Evolutionary conservation across 2,329 filamentous ascomycete genomes (phyloP).

Genomic region (Alternaria ventricosa): DNA sequence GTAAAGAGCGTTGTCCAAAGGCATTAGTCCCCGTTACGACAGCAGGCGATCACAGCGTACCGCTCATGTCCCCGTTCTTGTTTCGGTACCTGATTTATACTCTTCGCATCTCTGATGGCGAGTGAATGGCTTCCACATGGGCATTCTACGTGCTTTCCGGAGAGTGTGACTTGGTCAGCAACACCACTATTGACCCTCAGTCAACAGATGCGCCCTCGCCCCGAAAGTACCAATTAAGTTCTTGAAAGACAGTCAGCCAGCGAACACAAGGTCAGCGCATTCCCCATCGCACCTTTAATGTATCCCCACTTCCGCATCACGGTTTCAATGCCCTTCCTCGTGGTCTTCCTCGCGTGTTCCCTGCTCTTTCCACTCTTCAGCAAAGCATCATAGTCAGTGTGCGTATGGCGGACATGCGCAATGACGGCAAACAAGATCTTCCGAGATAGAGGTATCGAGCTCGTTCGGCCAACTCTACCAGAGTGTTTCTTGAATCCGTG

Average conservation of each 20-base stretch:
- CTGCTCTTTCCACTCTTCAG: constrained; percentile 18
- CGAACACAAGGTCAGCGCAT: constrained; percentile 19
- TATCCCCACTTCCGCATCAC: constrained; percentile 36
- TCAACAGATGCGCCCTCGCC: neutral
- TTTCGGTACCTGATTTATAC: too few species aligned
- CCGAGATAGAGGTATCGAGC: constrained; percentile 45
- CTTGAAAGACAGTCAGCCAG: neutral
- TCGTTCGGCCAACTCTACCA: constrained; percentile 57
- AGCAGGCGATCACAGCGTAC: too few species aligned
- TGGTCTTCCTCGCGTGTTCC: constrained; percentile 31
- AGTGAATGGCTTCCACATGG: too few species aligned
- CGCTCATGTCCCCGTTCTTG: too few species aligned
- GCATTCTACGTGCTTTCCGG: too few species aligned
- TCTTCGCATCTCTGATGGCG: too few species aligned
- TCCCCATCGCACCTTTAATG: constrained; percentile 24
- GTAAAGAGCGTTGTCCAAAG: too few species aligned
- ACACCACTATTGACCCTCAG: neutral
- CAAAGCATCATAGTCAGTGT: constrained; percentile 58
- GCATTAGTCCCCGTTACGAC: too few species aligned
- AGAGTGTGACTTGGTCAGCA: too few species aligned
- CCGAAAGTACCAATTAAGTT: constrained; percentile 4
- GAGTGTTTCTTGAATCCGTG: constrained; percentile 56
- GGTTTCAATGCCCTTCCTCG: constrained; percentile 28
- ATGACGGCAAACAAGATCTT: constrained; percentile 57
- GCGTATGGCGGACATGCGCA: constrained; percentile 58